Percentiles rank a stretch among this genome's conserved stretches.
Conservation (phyloP, 495 filamentous ascomycete species). For the Neurospora sp. region DNA sequence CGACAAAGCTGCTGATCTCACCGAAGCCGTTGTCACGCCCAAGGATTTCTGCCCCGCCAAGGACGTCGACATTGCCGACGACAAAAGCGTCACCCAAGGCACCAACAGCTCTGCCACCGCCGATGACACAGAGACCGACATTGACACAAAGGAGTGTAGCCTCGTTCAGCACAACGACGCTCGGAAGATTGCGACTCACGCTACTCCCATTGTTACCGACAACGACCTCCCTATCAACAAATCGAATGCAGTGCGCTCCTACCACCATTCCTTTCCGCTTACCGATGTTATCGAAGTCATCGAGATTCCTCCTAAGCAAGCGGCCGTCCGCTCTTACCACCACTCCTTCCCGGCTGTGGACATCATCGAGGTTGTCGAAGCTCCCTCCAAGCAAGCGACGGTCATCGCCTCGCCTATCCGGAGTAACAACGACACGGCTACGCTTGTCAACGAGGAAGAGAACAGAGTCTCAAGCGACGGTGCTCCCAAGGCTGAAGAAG, state of each 20-base stretch:
- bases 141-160: no score
- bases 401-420: no score
- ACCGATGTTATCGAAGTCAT: neutral
- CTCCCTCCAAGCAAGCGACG: no score
- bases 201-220: neutral
- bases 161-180: no score
- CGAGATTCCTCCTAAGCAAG: neutral
- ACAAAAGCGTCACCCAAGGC: neutral
- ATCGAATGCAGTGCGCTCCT: neutral
- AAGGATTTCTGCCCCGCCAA: neutral
- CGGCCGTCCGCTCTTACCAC: no score
- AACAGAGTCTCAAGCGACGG: no score
- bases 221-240: neutral
- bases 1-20: neutral
- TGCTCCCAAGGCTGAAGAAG: neutral
- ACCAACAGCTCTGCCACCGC: neutral
- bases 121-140: no score
- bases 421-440: no score
- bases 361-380: no score
- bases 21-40: accelerated
- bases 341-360: no score
- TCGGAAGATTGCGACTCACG: neutral
- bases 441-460: no score
- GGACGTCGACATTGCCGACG: neutral
- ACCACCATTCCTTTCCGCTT: neutral